These are phyloP conservation scores for Salvia miltiorrhiza DNA, from an alignment of 257 asterid species.

Conservation along the genomic window DNA sequence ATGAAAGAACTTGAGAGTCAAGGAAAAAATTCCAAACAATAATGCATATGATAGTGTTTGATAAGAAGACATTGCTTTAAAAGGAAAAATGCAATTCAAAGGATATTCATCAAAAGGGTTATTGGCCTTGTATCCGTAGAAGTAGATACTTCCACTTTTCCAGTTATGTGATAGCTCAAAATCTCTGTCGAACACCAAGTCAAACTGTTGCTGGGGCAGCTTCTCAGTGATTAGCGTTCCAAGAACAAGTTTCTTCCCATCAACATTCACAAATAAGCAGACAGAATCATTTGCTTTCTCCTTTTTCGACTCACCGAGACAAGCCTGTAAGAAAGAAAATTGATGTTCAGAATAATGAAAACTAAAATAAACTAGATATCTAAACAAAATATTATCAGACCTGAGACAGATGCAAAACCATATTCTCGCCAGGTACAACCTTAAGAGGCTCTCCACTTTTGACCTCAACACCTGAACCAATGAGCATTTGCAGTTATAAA, in stretches of 20 bases:
- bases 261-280: conserved; percentile 46
- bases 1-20: conserved; percentile 35
- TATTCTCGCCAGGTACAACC: conserved; percentile 51
- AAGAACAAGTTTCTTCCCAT: conserved; percentile 68
- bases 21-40: conserved; percentile 32
- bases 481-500: neutral
- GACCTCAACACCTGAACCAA: conserved; percentile 66
- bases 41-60: neutral
- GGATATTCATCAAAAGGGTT: conserved; percentile 73
- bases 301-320: conserved; percentile 70
- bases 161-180: conserved; percentile 79
- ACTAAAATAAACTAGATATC: neutral
- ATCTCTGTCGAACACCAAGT: conserved; percentile 64
- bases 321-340: conserved; percentile 43
- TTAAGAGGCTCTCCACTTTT: conserved; percentile 49
- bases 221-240: conserved; percentile 70
- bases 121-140: conserved; percentile 61
- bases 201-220: conserved; percentile 85
- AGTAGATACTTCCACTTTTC: conserved; percentile 73
- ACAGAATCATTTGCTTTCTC: conserved; percentile 51
- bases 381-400: conserved; percentile 19
- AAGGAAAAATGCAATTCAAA: conserved; percentile 17
- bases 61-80: neutral
- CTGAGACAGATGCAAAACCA: conserved; percentile 86
- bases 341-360: neutral